Conservation (phyloP, 148 eudicot genomes). For the Vaccinium myrtillus region DNA sequence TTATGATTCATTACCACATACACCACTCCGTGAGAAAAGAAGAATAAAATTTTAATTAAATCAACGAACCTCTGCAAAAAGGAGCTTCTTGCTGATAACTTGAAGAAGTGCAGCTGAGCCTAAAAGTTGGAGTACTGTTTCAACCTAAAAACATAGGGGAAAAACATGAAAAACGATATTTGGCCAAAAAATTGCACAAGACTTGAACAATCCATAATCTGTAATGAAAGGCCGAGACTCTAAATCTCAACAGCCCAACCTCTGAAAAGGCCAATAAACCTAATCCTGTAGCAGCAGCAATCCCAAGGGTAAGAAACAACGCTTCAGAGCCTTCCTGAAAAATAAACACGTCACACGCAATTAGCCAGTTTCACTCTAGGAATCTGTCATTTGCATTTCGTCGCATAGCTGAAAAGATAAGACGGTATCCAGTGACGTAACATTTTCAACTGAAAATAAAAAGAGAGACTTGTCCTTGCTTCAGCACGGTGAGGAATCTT, state of each 20-base stretch:
- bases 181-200: neutral
- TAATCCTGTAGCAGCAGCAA: slow-evolving; percentile 84
- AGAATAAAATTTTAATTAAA: neutral
- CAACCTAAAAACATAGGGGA: slow-evolving; percentile 48
- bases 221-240: neutral
- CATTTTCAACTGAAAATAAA: neutral
- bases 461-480: neutral
- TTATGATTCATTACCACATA: neutral
- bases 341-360: slow-evolving; percentile 8
- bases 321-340: slow-evolving; percentile 66
- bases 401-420: neutral
- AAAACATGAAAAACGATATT: slow-evolving; percentile 20
- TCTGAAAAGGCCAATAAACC: slow-evolving; percentile 68
- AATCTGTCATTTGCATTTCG: neutral
- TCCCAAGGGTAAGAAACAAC: slow-evolving; percentile 48
- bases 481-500: neutral
- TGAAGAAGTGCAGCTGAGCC: slow-evolving; percentile 83
- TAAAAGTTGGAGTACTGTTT: slow-evolving; percentile 80
- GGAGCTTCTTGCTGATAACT: slow-evolving; percentile 78
- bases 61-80: slow-evolving; percentile 64
- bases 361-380: neutral
- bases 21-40: neutral
- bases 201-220: slow-evolving; percentile 6
- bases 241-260: slow-evolving; percentile 36
- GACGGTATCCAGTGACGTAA: neutral